These are phyloP conservation scores for Ceratobasidium sp. DNA, from an alignment of 1,284 basidiomycete species.

Conservation along the genomic window DNA sequence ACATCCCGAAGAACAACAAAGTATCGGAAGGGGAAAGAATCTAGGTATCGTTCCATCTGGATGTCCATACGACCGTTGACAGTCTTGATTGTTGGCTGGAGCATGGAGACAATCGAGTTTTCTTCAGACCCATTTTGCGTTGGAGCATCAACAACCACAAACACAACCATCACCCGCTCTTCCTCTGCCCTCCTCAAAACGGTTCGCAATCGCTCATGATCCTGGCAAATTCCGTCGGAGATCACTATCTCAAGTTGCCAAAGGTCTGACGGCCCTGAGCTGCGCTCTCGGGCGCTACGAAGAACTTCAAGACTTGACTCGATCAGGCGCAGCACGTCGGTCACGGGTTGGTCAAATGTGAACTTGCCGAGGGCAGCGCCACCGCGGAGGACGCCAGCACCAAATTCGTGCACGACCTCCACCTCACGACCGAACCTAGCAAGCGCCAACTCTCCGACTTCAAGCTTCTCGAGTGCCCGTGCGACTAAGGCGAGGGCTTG, in stretches of 20 bases:
- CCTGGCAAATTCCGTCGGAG: constrained; percentile 98
- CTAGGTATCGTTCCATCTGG: constrained; percentile 90
- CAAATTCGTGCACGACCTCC: constrained; percentile 90
- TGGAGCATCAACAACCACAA: constrained; percentile 91
- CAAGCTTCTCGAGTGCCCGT: constrained; percentile 90
- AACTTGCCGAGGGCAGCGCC: constrained; percentile 64
- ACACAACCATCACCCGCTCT: constrained; percentile 95
- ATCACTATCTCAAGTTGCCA: constrained; percentile 99
- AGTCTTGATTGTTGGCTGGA: constrained; percentile 88
- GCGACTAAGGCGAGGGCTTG: constrained; percentile 94
- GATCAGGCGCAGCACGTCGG: constrained; percentile 89
- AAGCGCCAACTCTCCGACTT: constrained; percentile 94
- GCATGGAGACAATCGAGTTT: constrained; percentile 93
- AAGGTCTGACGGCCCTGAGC: constrained; percentile 78
- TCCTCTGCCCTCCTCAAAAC: constrained; percentile 89
- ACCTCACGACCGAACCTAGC: constrained; percentile 91
- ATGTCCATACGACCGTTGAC: constrained; percentile 91
- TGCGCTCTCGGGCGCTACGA: constrained; percentile 77
- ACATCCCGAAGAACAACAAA: constrained; percentile 94
- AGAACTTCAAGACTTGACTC: constrained; percentile 85
- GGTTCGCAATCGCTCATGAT: constrained; percentile 87
- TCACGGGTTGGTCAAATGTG: constrained; percentile 91
- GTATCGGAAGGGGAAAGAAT: constrained; percentile 99
- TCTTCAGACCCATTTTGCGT: constrained; percentile 55
- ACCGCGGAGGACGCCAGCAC: constrained; percentile 61